phyloP scores from a whole-genome alignment of 2,329 filamentous ascomycete species.

The Beauveria australis region DNA sequence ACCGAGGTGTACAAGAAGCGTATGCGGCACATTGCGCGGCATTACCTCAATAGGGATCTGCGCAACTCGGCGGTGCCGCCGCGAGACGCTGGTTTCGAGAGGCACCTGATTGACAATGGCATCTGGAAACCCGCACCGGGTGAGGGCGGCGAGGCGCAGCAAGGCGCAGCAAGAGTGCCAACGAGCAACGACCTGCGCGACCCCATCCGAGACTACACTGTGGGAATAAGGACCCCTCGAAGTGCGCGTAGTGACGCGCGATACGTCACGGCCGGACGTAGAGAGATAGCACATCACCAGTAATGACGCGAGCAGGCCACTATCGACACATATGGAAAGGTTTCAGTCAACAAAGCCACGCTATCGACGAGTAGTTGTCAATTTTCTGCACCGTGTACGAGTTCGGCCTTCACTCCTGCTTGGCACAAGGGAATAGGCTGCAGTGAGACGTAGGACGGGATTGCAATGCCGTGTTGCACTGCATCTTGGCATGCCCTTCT shows the following conservation, averaged over 20 bases:
- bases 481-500: not conserved
- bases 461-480: not conserved
- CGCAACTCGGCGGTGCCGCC: constrained; percentile 14
- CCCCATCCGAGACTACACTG: not conserved
- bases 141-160: not conserved
- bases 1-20: constrained; percentile 19
- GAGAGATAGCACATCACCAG: not conserved
- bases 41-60: constrained; percentile 24
- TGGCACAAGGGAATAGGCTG: not conserved
- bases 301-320: not conserved
- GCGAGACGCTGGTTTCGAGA: constrained; percentile 33
- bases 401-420: not conserved
- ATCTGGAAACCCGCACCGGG: not conserved
- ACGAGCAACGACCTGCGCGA: not conserved
- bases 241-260: not conserved
- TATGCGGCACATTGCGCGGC: constrained; percentile 42
- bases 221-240: not conserved
- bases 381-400: not conserved
- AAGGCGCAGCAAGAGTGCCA: not conserved
- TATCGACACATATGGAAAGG: not conserved
- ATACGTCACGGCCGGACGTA: not conserved
- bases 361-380: not conserved
- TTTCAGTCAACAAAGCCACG: not conserved
- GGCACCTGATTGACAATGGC: constrained; percentile 24
- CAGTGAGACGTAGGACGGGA: not conserved